These are phyloP conservation scores for Scleromitrula shiraiana DNA, from an alignment of 2,329 filamentous ascomycete species.

Conservation along the genomic window DNA sequence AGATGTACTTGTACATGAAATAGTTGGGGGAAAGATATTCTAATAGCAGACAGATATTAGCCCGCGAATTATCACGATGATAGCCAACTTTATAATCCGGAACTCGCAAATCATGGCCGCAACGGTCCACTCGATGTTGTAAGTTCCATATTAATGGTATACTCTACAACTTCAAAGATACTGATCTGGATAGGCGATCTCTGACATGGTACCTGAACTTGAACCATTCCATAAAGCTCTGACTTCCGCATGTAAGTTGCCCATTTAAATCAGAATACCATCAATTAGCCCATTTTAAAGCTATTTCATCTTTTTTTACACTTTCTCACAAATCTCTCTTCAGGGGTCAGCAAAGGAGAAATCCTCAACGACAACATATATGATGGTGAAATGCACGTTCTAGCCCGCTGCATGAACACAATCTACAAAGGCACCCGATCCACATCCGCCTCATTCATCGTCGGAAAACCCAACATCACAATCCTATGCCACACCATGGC, in stretches of 20 bases:
- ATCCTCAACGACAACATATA: conserved; percentile 46
- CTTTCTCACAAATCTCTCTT: too few relatives aligned
- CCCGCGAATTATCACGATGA: conserved; percentile 51
- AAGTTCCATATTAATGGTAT: neutral
- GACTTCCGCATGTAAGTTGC: conserved; percentile 35
- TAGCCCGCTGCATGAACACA: conserved; percentile 44
- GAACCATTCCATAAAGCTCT: conserved; percentile 42
- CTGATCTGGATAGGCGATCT: conserved; percentile 32
- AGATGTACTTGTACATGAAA: too few relatives aligned
- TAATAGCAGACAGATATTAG: neutral
- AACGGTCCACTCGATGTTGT: conserved; percentile 44
- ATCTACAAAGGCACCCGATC: conserved; percentile 51
- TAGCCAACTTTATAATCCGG: conserved; percentile 34
- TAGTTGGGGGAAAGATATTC: neutral
- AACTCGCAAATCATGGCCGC: conserved; percentile 43
- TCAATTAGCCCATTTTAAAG: neutral
- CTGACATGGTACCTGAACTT: conserved; percentile 45
- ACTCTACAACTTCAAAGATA: neutral
- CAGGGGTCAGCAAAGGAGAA: conserved; percentile 42
- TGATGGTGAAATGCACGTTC: conserved; percentile 45
- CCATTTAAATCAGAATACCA: neutral
- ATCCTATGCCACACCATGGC: conserved; percentile 40
- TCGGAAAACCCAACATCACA: conserved; percentile 47
- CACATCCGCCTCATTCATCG: conserved; percentile 42
- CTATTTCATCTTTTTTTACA: neutral